A percentile compares a stretch with the other conserved stretches of the same genome.
These are phyloP conservation scores for Ustulina deusta DNA, from an alignment of 2,329 filamentous ascomycete species.

Conservation along the genomic window DNA sequence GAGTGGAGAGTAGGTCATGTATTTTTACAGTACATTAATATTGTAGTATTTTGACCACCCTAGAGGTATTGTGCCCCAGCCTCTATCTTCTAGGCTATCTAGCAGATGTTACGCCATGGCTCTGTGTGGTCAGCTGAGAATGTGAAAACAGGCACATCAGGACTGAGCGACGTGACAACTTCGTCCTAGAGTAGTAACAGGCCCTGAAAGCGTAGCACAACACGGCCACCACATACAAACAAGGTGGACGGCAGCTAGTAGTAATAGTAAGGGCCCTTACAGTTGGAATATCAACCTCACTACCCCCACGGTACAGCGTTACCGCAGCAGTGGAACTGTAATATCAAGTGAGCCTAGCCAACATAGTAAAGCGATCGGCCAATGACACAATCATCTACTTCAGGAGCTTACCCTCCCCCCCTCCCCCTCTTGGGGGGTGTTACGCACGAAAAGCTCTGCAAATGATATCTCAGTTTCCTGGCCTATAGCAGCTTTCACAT, in stretches of 20 bases:
- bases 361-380: neutral
- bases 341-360: constrained; percentile 13
- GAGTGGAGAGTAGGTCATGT: neutral
- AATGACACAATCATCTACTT: constrained; percentile 10
- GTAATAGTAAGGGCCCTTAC: neutral
- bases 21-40: neutral
- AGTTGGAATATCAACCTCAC: constrained; percentile 1
- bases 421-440: constrained; percentile 14
- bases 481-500: neutral
- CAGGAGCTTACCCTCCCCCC: neutral
- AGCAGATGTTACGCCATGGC: constrained; percentile 1
- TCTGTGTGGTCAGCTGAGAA: constrained; percentile 4
- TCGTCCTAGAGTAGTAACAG: neutral
- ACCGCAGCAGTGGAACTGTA: constrained; percentile 23
- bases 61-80: neutral
- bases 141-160: constrained; percentile 1
- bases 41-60: neutral
- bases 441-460: constrained; percentile 25
- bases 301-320: constrained; percentile 4
- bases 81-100: neutral
- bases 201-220: constrained; percentile 22
- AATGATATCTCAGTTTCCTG: neutral
- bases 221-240: constrained; percentile 18
- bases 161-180: constrained; percentile 2
- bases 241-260: neutral